Evolutionary conservation across 2,329 filamentous ascomycete species (phyloP), one percentile per base, ranked within the genome.

Genomic region (Paecilomyces sp.): DNA sequence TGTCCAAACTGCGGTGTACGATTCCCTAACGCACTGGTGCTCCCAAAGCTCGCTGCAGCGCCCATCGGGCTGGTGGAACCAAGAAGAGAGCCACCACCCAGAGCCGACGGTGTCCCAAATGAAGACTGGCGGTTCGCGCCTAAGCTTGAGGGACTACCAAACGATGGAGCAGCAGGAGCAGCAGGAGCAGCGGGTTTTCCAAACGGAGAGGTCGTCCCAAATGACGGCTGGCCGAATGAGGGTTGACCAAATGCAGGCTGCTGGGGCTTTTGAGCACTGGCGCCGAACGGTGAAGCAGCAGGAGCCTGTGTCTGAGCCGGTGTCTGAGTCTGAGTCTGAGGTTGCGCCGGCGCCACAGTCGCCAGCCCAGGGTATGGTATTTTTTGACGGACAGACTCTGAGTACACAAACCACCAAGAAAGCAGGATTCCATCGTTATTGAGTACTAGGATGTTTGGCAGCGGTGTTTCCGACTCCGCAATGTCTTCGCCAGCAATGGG

Each of bases 321-420:
- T 34, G 64, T 62, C 63, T 63, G 56, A 58, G 58, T 59, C 58
- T 65, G 54, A 55, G 65, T 62, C 57, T 64, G 56, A 57, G 63
- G 61, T 58, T 63, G 57, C 34, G 61, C 57, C 55, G 64, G 61
- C 34, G 53, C 54, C 54, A 65, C 66, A n/a, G 74, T 74, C 60
- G 80, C 77, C 63, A 97, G 79, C 3, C 89, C 90, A 50, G 88
- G 83, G 72, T 92, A 97, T 0, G 85, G 84, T 6, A 85, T 85
- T 3, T 87, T 87, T 66, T 88, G 80, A 61, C 88, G 85, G 62
- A 99, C 87, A 1, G 93, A 92, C 51, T 95, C 91, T 36, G 89
- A 85, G 75, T 97, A 97, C 22, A 97, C 84, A 52, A 97, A 77
- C 91, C 93, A 97, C 92, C 93, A 99, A 12, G 87, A 83, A 54